Evolutionary conservation across 257 asterid genomes (phyloP), one percentile per base, ranked within the genome.

Genomic region (Leonotis leonurus): DNA sequence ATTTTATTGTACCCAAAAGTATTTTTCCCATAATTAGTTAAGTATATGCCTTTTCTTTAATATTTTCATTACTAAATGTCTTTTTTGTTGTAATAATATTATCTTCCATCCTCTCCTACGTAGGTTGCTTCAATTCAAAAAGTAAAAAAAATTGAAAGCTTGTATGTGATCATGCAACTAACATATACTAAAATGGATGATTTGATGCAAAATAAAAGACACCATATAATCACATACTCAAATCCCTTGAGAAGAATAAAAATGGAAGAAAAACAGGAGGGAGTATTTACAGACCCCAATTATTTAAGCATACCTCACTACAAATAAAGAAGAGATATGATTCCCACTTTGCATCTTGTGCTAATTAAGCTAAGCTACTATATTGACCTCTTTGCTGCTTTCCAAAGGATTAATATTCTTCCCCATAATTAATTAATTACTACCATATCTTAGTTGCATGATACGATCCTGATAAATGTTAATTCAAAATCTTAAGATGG

Each of bases 311-410:
- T 64, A 30, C 24, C 56, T 64, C 50, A 46, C 56, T 46, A 68
- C 60, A 69, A 51, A 6, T 4, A 33, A 33, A 64, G 49, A 49
- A 12, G 56, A 74, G 83, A 77, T 74, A 74, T 68, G 81, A 77
- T 80, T 74, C 86, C 62, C 45, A 62, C 67, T 73, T 74, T 77
- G 83, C 75, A 70, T 76, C 73, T 73, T 79, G 71, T 72, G 65
- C 65, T 70, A 71, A 76, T 61, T 77, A 77, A 77, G 79, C 83
- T 77, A 77, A 77, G 79, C 83, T 64, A 71, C 76, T 65, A 36
- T 39, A 57, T 70, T 62, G 68, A 65, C 76, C 70, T 55, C 62
- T 71, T n/a, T n/a, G n/a, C n/a, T 63, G 17, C 70, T n/a, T n/a
- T n/a, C n/a, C n/a, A n/a, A 36, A 64, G 66, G 44, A 56, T 73